phyloP scores from a whole-genome alignment of 345 rosid species.

The Aurinia saxatilis region DNA sequence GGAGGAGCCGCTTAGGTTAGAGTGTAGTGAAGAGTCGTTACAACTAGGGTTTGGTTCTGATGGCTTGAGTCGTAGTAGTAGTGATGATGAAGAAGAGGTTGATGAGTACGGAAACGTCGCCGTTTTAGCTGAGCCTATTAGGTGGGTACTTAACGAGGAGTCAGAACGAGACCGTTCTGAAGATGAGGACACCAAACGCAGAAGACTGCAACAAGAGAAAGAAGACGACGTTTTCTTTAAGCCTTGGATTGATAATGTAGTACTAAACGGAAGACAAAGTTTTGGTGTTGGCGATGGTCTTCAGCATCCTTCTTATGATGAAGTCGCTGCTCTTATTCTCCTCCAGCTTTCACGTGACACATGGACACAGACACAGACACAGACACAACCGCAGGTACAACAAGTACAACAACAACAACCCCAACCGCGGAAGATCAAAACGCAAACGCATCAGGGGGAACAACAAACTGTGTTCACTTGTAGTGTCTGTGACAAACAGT shows the following conservation, averaged over 20 bases:
- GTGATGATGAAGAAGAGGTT: no score
- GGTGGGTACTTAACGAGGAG: no score
- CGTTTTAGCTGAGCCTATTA: no score
- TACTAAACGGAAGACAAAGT: constrained; percentile 29
- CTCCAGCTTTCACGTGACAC: constrained; percentile 51
- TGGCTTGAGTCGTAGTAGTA: no score
- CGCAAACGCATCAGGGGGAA: neutral
- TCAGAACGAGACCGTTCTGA: no score
- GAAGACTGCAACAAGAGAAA: neutral
- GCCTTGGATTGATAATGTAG: constrained; percentile 27
- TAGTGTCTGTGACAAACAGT: constrained; percentile 58
- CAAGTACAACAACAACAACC: no score
- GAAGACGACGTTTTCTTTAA: neutral
- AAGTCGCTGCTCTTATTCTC: constrained; percentile 46
- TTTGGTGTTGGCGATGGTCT: neutral
- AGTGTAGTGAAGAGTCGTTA: no score
- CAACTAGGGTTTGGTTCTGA: no score
- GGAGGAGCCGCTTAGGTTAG: no score
- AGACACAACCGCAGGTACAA: neutral
- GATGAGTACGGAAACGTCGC: no score
- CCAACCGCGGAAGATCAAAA: neutral
- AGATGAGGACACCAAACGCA: no score
- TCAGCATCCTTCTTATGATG: constrained; percentile 35
- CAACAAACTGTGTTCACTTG: neutral
- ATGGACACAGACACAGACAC: neutral